A percentile compares a stretch with the other conserved stretches of the same genome.
Conservation (phyloP, 768 basidiomycete genomes). For the Tricholoma flavovirens region DNA sequence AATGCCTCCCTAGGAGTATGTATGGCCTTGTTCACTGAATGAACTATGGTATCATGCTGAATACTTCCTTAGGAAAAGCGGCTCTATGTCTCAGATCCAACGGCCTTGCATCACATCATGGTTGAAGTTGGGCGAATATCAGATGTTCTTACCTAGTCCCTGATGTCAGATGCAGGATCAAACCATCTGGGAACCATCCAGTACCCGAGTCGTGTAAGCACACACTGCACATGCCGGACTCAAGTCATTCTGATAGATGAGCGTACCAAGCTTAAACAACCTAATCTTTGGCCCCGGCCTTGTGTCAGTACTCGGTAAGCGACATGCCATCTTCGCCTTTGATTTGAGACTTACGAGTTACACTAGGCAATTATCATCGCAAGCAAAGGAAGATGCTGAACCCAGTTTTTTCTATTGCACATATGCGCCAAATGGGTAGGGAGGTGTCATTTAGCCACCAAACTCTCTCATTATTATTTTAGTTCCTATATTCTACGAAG, state of each 20-base stretch:
- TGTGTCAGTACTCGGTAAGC: slow-evolving; percentile 19
- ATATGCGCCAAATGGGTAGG: slow-evolving; percentile 37
- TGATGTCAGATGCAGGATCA: slow-evolving; percentile 27
- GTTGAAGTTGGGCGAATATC: too few species aligned
- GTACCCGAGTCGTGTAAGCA: slow-evolving; percentile 19
- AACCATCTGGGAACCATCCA: slow-evolving; percentile 24
- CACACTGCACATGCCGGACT: neutral
- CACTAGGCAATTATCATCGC: too few species aligned
- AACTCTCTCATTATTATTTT: too few species aligned
- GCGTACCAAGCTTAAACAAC: slow-evolving; percentile 10
- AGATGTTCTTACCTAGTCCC: too few species aligned
- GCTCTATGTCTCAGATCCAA: too few species aligned
- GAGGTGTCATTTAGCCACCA: neutral
- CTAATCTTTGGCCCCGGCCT: slow-evolving; percentile 25
- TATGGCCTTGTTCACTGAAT: slow-evolving; percentile 5
- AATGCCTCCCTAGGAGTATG: slow-evolving; percentile 30
- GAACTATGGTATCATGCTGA: slow-evolving; percentile 39
- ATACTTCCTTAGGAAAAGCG: too few species aligned
- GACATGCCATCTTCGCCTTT: neutral
- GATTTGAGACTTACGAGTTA: neutral
- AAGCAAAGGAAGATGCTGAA: too few species aligned
- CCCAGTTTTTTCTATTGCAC: too few species aligned
- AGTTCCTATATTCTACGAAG: too few species aligned
- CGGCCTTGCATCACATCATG: too few species aligned
- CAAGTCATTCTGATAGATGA: slow-evolving; percentile 8